Evolutionary conservation across 305 asterid species (phyloP), one percentile per base, ranked within the genome.

Genomic region (Plantago coronopus): DNA sequence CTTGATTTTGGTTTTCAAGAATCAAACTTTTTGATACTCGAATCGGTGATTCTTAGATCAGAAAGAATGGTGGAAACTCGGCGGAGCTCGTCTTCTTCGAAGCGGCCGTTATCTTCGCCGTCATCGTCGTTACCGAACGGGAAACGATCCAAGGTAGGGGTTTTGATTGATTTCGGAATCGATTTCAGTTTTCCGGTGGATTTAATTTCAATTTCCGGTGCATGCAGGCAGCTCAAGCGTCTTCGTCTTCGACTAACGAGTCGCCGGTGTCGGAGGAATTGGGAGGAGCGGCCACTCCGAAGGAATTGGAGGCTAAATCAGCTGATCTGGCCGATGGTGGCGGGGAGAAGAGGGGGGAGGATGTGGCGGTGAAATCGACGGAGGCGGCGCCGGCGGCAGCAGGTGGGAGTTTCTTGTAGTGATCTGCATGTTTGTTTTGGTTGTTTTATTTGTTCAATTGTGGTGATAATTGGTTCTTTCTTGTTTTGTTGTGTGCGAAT

Each of bases 131-230:
- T 54, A 34, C 83, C 83, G 22, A 74, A 38, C 63, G 81, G 84
- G 27, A 84, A 84, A 71, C 77, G 93, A 76, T 80, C 89, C 64
- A 82, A 82, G 94, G 86, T 76, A 59, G 54, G 79, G 78, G 70
- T 72, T 76, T 74, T 66, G 10, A 17, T 42, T 45, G 17, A 5
- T 13, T 58, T 16, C 4, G 19, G 7, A 9, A 7, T 48, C 11
- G 29, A 57, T 22, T 62, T 29, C 37, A 19, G n/a, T n/a, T 54
- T 23, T 64, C 46, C 17, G 6, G 54, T 61, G 12, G 43, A 57
- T 68, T 59, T 62, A 17, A 69, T 25, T 42, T 67, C 38, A 47
- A 5, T 44, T 63, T 59, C 49, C 49, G 53, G 68, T 67, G 61
- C 72, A 65, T 72, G 69, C 73, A 78, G 83, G 80, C 78, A 63